A percentile compares a stretch with the other conserved stretches of the same genome.
These are phyloP conservation scores for Pseudoneurospora amorphoporcata DNA, from an alignment of 495 filamentous ascomycete genomes.

Conservation along the genomic window DNA sequence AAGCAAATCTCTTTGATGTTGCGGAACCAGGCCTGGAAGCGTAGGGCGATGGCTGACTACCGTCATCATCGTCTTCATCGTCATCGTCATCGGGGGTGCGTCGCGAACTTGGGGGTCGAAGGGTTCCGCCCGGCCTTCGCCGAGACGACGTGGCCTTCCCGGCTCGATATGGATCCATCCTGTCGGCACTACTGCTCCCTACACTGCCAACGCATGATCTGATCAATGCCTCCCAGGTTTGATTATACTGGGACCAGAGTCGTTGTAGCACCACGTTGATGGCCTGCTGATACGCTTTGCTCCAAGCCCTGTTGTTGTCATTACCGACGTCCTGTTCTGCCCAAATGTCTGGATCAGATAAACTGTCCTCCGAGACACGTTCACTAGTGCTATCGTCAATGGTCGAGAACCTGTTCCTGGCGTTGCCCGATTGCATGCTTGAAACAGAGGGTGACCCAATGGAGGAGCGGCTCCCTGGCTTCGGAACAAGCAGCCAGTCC, in stretches of 20 bases:
- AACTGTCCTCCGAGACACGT: slow-evolving; percentile 11
- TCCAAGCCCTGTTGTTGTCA: slow-evolving; percentile 4
- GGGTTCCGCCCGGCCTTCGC: background rate
- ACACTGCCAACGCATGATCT: slow-evolving; percentile 6
- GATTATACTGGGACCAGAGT: slow-evolving; percentile 17
- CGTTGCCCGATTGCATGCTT: slow-evolving; percentile 8
- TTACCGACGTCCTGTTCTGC: slow-evolving; percentile 3
- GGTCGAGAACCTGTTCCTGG: background rate
- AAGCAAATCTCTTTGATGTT: slow-evolving; percentile 13
- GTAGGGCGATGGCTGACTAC: slow-evolving; percentile 6
- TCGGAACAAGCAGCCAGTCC: background rate
- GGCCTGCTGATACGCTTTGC: slow-evolving; percentile 2
- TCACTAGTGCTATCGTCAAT: slow-evolving; percentile 15
- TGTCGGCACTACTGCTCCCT: background rate
- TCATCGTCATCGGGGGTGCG: slow-evolving; percentile 10
- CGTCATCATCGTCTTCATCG: slow-evolving; percentile 16
- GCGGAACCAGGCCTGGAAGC: slow-evolving; percentile 7
- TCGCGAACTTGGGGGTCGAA: slow-evolving; percentile 1
- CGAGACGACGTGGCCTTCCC: slow-evolving; percentile 5
- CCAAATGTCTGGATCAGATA: slow-evolving; percentile 19
- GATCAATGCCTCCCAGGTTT: slow-evolving; percentile 15
- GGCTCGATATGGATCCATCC: background rate
- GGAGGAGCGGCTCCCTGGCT: background rate
- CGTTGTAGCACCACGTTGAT: slow-evolving; percentile 8
- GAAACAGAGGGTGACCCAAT: slow-evolving; percentile 14